A percentile compares a stretch with the other conserved stretches of the same genome.
Conservation (phyloP, 257 asterid species). For the Fraxinus excelsior region DNA sequence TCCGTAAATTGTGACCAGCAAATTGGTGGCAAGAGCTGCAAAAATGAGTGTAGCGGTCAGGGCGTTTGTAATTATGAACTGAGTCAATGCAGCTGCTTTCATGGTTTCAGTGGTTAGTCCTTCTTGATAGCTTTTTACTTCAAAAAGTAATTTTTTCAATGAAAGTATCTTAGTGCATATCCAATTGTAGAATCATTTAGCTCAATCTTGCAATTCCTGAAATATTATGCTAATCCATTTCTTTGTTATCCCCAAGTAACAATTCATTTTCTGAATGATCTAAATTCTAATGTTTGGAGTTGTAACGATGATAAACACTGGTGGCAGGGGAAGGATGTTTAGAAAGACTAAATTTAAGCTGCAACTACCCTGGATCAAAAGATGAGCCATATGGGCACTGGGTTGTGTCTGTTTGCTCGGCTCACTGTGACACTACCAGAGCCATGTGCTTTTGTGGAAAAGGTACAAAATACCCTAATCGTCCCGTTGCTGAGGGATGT, state of each 20-base stretch:
- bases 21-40: slow-evolving; percentile 85
- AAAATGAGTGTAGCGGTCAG: slow-evolving; percentile 70
- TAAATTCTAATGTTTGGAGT: slow-evolving; percentile 21
- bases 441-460: slow-evolving; percentile 99
- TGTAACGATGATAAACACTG: not conserved
- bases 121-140: not conserved
- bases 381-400: slow-evolving; percentile 74
- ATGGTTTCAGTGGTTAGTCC: slow-evolving; percentile 82
- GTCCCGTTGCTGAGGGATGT: slow-evolving; percentile 85
- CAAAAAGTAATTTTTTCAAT: not conserved
- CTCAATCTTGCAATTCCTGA: not conserved
- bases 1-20: slow-evolving; percentile 47
- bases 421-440: slow-evolving; percentile 80
- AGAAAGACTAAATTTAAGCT: slow-evolving; percentile 59
- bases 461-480: slow-evolving; percentile 92
- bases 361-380: slow-evolving; percentile 69
- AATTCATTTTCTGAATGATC: slow-evolving; percentile 14
- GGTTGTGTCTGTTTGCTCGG: slow-evolving; percentile 91
- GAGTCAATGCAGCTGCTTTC: slow-evolving; percentile 95
- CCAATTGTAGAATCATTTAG: not conserved
- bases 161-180: not conserved
- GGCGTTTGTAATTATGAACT: slow-evolving; percentile 83
- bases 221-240: not conserved
- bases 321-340: slow-evolving; percentile 86
- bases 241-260: not conserved